Percentiles rank a stretch among this genome's conserved stretches.
Evolutionary conservation across 2,329 filamentous ascomycete species (phyloP).

Genomic region (Rhynchosporium graminicola): DNA sequence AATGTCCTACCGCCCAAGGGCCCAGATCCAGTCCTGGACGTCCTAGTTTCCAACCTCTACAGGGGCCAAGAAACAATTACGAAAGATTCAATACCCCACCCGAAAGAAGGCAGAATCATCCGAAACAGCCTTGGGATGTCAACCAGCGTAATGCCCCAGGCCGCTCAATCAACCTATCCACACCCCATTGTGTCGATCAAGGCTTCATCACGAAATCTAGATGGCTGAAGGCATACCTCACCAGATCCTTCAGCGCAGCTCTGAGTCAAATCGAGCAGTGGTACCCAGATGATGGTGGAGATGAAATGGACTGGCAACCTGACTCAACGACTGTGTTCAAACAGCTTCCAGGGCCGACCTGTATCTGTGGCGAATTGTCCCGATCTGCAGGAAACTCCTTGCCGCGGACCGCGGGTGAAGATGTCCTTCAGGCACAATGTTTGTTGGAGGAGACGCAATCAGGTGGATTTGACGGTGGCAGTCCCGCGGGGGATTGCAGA

Average conservation of each 20-base stretch:
- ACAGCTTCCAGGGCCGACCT: slow-evolving; percentile 5
- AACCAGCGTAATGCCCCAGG: slow-evolving; percentile 2
- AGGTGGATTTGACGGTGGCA: background rate
- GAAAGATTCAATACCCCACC: background rate
- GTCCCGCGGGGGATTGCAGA: background rate
- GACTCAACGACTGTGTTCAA: slow-evolving; percentile 27
- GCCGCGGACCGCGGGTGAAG: background rate
- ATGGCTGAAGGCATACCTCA: slow-evolving; percentile 19
- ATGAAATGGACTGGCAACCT: slow-evolving; percentile 36
- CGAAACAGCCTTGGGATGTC: background rate
- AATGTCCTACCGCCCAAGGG: background rate
- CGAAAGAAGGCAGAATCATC: slow-evolving; percentile 8
- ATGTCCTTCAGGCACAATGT: background rate
- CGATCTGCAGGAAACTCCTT: background rate
- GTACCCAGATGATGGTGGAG: slow-evolving; percentile 33
- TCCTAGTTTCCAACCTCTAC: background rate
- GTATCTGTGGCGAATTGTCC: background rate
- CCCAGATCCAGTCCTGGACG: background rate
- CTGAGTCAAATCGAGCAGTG: slow-evolving; percentile 23
- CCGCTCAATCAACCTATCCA: background rate
- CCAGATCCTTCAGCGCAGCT: slow-evolving; percentile 14
- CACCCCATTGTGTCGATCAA: slow-evolving; percentile 1
- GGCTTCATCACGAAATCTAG: slow-evolving; percentile 19
- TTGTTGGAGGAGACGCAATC: background rate
- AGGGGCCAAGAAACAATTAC: background rate